Conservation (phyloP, 306 rosid species). For the Glycine tomentella region DNA sequence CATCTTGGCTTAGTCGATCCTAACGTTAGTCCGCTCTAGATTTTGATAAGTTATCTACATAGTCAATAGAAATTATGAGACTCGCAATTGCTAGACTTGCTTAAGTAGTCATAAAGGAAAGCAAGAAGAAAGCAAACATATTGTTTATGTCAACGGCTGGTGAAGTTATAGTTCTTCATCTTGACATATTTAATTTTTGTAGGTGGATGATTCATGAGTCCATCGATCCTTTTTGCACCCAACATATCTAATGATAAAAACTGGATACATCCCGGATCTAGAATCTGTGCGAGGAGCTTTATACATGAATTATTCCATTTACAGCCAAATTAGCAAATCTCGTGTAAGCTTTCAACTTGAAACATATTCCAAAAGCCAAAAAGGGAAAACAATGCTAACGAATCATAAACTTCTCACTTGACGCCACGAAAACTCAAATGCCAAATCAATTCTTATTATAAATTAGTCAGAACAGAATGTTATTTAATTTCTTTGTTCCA, state of each 20-base stretch:
- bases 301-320: slow-evolving; percentile 16
- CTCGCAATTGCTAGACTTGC: neutral
- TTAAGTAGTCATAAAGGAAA: neutral
- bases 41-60: neutral
- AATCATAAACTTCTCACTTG: neutral
- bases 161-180: slow-evolving; percentile 20
- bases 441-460: neutral
- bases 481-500: slow-evolving; percentile 8
- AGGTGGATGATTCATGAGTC: neutral
- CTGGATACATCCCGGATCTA: neutral
- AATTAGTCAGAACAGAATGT: neutral
- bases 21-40: too few species aligned
- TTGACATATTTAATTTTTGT: too few species aligned
- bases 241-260: neutral
- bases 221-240: neutral
- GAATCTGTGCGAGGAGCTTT: slow-evolving; percentile 4
- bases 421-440: slow-evolving; percentile 29
- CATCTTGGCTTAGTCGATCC: too few species aligned
- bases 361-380: slow-evolving; percentile 7
- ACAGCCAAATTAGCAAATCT: neutral
- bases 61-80: slow-evolving; percentile 2
- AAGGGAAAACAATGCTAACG: neutral
- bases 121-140: too few species aligned
- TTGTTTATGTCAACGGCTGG: neutral
- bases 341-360: neutral